These are phyloP conservation scores for Populus hybrid DNA, from an alignment of 441 rosid genomes.

Conservation along the genomic window DNA sequence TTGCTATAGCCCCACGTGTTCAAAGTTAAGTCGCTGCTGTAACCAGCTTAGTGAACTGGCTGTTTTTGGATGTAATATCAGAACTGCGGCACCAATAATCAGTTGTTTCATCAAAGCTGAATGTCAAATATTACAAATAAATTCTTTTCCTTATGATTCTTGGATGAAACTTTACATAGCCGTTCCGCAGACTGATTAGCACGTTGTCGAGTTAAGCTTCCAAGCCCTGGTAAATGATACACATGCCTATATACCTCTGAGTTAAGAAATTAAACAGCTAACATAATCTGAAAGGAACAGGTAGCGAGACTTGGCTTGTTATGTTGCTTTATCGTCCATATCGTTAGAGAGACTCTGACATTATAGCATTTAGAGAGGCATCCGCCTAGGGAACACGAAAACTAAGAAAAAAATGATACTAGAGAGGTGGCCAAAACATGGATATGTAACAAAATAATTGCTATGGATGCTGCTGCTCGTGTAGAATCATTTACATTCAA, in stretches of 20 bases:
- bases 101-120: background rate
- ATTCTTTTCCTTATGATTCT: background rate
- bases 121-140: slow-evolving; percentile 2
- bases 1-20: slow-evolving; percentile 1
- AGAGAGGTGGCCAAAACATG: no score
- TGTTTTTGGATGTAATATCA: background rate
- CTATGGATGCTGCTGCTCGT: background rate
- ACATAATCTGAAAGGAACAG: background rate
- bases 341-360: no score
- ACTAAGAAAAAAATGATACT: no score
- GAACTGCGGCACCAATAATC: background rate
- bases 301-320: background rate
- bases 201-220: background rate
- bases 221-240: background rate
- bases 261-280: background rate
- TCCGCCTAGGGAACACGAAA: no score
- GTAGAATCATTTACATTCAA: background rate
- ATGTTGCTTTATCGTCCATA: no score
- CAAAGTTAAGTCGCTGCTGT: background rate
- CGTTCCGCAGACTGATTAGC: background rate
- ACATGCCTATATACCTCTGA: background rate
- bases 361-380: no score
- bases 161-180: background rate
- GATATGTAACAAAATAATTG: no score
- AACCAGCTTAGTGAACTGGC: background rate